These are phyloP conservation scores for Vinca minor DNA, from an alignment of 257 asterid genomes.

Conservation along the genomic window DNA sequence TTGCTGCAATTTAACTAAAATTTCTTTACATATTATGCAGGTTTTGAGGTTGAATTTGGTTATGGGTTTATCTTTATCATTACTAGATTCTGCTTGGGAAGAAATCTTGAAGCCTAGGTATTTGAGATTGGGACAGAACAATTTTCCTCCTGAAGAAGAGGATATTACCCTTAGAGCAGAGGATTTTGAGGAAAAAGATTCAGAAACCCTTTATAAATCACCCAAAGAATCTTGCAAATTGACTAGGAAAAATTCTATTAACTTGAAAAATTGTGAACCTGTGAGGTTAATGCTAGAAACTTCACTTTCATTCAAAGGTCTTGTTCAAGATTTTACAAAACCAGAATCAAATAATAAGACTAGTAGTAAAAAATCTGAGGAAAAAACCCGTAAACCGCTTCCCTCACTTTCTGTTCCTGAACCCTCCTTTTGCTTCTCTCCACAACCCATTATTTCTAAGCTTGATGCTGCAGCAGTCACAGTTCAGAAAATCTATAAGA, in stretches of 20 bases:
- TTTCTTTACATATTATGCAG: constrained; percentile 16
- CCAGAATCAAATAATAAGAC: constrained; percentile 18
- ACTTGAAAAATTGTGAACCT: constrained; percentile 52
- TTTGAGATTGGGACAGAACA: constrained; percentile 10
- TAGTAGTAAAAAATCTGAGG: constrained; percentile 5
- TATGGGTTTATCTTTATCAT: constrained; percentile 31
- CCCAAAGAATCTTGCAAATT: constrained; percentile 23
- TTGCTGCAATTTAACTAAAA: background rate
- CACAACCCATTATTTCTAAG: constrained; percentile 64
- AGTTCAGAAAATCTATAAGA: constrained; percentile 86
- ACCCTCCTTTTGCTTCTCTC: constrained; percentile 55
- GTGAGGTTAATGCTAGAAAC: constrained; percentile 43
- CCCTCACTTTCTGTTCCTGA: constrained; percentile 40
- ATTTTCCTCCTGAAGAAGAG: constrained; percentile 13
- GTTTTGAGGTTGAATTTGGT: constrained; percentile 10
- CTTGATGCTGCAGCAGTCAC: constrained; percentile 87
- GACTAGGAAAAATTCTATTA: constrained; percentile 53
- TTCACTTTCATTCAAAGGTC: constrained; percentile 60
- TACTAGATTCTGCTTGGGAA: constrained; percentile 37
- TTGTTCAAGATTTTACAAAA: constrained; percentile 32
- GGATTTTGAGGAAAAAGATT: constrained; percentile 28
- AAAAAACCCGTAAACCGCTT: background rate
- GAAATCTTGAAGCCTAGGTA: constrained; percentile 23
- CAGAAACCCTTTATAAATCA: constrained; percentile 21
- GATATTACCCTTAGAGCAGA: constrained; percentile 29